Percentiles rank a stretch among this genome's conserved stretches.
Evolutionary conservation across 208 protist genomes (phyloP).

Genomic region (Trypanosomatidae sp.): DNA sequence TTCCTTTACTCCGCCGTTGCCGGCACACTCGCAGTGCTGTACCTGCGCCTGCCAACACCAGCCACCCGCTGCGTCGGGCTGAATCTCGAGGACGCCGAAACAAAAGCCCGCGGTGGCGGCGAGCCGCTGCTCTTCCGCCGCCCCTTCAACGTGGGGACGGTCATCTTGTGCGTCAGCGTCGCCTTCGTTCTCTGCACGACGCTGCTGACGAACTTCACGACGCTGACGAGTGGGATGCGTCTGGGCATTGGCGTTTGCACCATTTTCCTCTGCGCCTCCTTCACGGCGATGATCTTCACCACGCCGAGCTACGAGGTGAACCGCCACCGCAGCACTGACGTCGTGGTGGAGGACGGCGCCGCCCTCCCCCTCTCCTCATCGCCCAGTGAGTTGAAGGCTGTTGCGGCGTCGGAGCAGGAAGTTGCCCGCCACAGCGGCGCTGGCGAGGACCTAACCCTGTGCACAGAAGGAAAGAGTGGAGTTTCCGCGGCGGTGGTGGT

Average conservation of each 20-base stretch:
- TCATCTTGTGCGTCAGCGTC: slow-evolving; percentile 47
- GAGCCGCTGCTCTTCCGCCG: slow-evolving; percentile 51
- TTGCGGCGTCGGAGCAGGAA: no score
- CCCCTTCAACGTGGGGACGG: slow-evolving; percentile 66
- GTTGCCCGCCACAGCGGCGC: no score
- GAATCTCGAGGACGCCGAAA: slow-evolving; percentile 54
- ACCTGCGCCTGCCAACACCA: slow-evolving; percentile 51
- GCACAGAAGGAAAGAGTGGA: no score
- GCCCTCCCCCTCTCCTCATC: no score
- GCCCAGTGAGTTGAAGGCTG: no score
- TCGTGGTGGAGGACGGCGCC: no score
- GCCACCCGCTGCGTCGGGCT: slow-evolving; percentile 63
- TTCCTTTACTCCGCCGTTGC: slow-evolving; percentile 50
- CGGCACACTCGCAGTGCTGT: slow-evolving; percentile 50
- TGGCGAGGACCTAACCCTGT: no score
- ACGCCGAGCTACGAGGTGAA: slow-evolving; percentile 69
- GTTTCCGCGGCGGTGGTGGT: no score
- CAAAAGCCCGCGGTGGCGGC: slow-evolving; percentile 41
- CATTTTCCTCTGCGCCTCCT: slow-evolving; percentile 49
- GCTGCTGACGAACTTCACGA: slow-evolving; percentile 53
- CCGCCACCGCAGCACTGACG: slow-evolving; percentile 2
- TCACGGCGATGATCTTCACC: slow-evolving; percentile 62
- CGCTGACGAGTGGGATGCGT: slow-evolving; percentile 25
- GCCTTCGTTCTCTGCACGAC: slow-evolving; percentile 45
- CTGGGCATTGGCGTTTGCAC: slow-evolving; percentile 45